Base-by-base conservation (phyloP, 2,329 filamentous ascomycete genomes). In the Trichoderma atrobrunneum region DNA sequence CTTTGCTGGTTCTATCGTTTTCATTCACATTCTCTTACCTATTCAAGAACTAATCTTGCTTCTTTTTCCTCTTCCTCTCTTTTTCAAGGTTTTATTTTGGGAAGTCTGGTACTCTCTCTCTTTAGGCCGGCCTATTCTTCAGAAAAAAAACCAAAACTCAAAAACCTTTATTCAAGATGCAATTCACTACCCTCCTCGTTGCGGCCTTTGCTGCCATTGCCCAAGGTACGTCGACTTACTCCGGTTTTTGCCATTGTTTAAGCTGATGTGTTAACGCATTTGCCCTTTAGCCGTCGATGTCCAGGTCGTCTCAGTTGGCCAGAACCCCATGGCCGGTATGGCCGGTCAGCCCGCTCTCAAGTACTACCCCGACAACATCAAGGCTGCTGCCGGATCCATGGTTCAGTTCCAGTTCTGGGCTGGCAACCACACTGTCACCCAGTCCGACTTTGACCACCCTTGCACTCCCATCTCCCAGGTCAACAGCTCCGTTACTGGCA, bases 351-450 rank as follows among this genome's bases (percentile, higher is more conserved):
- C 81, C 11, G 80, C 76, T 51, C 82, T 92, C 72, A 86, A 83
- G 73, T 95, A 90, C 85, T 88, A 83, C 74, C 93, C 93, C 54
- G 85, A 91, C 76, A 90, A 87, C 77, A 80, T 95, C 79, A 85
- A 84, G 74, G 92, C 90, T 36, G 79, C 82, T n/a, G 82, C 85
- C 3, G 92, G 93, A 74, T 85, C 87, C 76, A 86, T 89, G 83
- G 85, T 92, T 14, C 88, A 91, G 82, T 92, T 91, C 85, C 88
- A 91, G 80, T 92, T 91, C 84, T 84, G 85, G 74, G 84, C 84
- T 10, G 87, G 86, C 76, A 95, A 95, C 85, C 93, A 95, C 87
- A 94, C 92, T 65, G 89, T 94, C 72, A 92, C 90, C 18, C 92
- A 94, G 84, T 93, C 92, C 61, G 89, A 86, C 77, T 95, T 95